Evolutionary conservation across 2,329 filamentous ascomycete genomes (phyloP), one percentile per base, ranked within the genome.

Genomic region (Alternaria triticina): DNA sequence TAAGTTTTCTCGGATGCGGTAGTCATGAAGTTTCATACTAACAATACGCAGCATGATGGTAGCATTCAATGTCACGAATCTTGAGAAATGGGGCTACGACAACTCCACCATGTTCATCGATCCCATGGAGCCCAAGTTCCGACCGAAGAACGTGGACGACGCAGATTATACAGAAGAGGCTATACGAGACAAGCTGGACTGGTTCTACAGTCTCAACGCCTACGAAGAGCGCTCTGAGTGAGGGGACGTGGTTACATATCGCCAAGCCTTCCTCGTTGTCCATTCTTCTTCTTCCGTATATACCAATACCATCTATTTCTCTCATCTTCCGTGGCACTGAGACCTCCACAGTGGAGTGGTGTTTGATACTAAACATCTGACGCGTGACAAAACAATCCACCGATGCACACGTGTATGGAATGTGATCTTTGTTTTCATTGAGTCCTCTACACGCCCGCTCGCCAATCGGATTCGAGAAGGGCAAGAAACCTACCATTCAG

Each of bases 21-120:
- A 6, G 30, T 15, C 12, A 13, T 15, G 8, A 36, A 5, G 33
- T 36, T 36, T 36, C 33, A 12, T 17, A 33, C 62, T 72, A 46
- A 73, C 47, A 27, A 17, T 9, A 43, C 3, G 43, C 25, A 73
- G 70, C 51, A 83, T 83, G 82, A 74, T 83, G 69, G 81, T 75
- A 4, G 81, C 77, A 3, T 81, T 83, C 74, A 82, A 83, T 61
- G 77, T 82, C 20, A 81, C 80, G 6, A 66, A 72, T 6, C 74
- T 83, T 5, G 63, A 57, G n/a, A 61, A 76, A 54, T 77, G 70
- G 68, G 76, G 77, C 17, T 79, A 79, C 58, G 62, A 71, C 52
- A 71, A 76, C 8, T 66, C 69, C 17, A 79, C 77, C 6, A 30
- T 68, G 15, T 76, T 78, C 66, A 76, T 78, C 30, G 73, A 77